Base-by-base conservation (phyloP, 345 rosid genomes). In the Euphorbia pulcherrima region DNA sequence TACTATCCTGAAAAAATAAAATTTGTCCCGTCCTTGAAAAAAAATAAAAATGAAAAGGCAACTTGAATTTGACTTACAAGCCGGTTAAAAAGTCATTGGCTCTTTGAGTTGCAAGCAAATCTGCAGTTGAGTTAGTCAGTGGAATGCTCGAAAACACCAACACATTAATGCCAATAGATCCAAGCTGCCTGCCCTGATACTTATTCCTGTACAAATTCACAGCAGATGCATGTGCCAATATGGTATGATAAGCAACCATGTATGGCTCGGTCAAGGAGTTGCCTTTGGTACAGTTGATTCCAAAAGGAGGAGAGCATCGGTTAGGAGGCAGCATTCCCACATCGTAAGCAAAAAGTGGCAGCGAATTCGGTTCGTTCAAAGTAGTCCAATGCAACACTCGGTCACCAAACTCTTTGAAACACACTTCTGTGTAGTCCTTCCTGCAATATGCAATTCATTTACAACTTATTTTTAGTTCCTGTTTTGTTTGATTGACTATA, bases 321-420 rank as follows among this genome's bases (percentile, higher is more conserved):
- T 55, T 67, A 27, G 92, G 85, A 1, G 87, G 86, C 16, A 10
- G 0, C 0, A 50, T 0, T 65, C 86, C 90, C 0, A 0, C 0
- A 33, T 75, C 81, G 69, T 79, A 83, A 67, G 75, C 59, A 44
- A 61, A 81, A 14, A 74, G 0, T 2, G 77, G 72, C 37, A 77
- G 65, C 16, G 75, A 27, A 10, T 80, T 86, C 9, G 96, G 86
- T 78, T 92, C 98, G 39, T 90, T 86, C 41, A 89, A 54, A 8
- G 94, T 89, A 11, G 79, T 71, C 97, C 96, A 92, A 62, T 82
- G 54, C 27, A 72, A 76, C 65, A 89, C 84, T 66, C 86, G 78
- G 11, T 86, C 81, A 1, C 97, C 96, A 33, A 92, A 89, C 77
- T 89, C 92, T 60, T 76, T 81, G 63, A 87, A 92, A 77, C 97